Evolutionary conservation across 352 stramenopile genomes (phyloP).

Genomic region (Pythium diclinum): DNA sequence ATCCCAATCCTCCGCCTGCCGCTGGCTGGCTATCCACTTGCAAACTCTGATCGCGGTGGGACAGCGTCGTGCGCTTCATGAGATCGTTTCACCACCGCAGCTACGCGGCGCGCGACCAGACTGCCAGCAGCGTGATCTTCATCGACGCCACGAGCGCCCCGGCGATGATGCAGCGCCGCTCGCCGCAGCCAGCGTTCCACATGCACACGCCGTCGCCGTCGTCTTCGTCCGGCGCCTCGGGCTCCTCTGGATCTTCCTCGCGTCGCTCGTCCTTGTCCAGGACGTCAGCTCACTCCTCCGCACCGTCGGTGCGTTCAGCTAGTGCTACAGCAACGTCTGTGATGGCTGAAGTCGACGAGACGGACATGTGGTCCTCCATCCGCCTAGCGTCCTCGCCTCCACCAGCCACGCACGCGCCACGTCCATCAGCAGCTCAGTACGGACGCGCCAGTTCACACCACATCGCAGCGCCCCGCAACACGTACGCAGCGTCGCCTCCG

Average conservation of each 20-base stretch:
- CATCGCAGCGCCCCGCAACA: not conserved
- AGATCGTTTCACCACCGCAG: not conserved
- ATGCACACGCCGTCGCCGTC: slow-evolving; percentile 15
- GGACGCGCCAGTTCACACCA: slow-evolving; percentile 2
- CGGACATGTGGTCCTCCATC: slow-evolving; percentile 21
- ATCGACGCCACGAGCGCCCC: not conserved
- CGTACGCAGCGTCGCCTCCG: slow-evolving; percentile 5
- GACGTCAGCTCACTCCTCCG: not conserved
- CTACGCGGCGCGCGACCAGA: not conserved
- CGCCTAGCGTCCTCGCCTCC: slow-evolving; percentile 17
- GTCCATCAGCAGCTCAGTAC: not conserved
- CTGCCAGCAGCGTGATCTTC: not conserved
- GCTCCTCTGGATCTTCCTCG: slow-evolving; percentile 9
- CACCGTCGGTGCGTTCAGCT: not conserved
- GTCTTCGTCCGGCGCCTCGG: slow-evolving; percentile 5
- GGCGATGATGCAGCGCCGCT: not conserved
- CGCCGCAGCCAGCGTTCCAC: not conserved
- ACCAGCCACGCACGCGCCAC: not conserved
- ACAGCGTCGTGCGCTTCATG: not conserved
- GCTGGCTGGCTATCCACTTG: not conserved
- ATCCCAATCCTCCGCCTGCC: not conserved
- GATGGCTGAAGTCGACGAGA: slow-evolving; percentile 10
- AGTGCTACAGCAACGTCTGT: not conserved
- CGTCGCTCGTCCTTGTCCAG: not conserved
- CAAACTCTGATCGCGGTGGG: not conserved